A percentile compares a stretch with the other conserved stretches of the same genome.
These are phyloP conservation scores for Septoria petroselini DNA, from an alignment of 2,329 filamentous ascomycete species.

Conservation along the genomic window DNA sequence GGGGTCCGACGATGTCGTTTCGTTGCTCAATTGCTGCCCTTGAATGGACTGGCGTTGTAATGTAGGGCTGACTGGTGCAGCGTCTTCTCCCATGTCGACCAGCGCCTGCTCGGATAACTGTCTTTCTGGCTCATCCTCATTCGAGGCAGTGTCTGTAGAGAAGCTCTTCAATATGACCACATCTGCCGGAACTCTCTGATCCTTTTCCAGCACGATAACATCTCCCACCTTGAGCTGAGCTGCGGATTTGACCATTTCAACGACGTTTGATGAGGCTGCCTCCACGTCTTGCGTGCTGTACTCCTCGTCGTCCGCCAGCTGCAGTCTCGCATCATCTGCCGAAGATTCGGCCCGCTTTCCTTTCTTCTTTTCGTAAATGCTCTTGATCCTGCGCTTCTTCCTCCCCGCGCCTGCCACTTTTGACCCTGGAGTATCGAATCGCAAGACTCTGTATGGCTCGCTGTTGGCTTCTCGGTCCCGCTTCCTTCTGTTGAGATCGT, in stretches of 20 bases:
- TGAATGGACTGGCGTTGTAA: slow-evolving; percentile 29
- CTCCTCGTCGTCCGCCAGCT: slow-evolving; percentile 68
- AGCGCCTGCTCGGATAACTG: slow-evolving; percentile 24
- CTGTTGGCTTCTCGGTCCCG: slow-evolving; percentile 93
- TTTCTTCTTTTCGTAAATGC: slow-evolving; percentile 36
- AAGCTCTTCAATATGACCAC: slow-evolving; percentile 87
- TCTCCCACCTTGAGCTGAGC: slow-evolving; percentile 90
- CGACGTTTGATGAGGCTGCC: slow-evolving; percentile 38
- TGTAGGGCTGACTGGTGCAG: slow-evolving; percentile 22
- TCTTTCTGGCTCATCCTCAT: slow-evolving; percentile 37
- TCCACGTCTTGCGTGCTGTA: slow-evolving; percentile 47
- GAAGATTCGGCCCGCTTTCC: slow-evolving; percentile 33
- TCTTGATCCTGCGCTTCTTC: slow-evolving; percentile 35
- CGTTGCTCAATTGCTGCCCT: slow-evolving; percentile 29
- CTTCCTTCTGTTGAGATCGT: slow-evolving; percentile 81
- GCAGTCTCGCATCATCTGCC: slow-evolving; percentile 50
- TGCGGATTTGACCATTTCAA: slow-evolving; percentile 75
- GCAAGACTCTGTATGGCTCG: slow-evolving; percentile 76
- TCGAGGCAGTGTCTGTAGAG: slow-evolving; percentile 52
- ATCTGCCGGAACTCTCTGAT: slow-evolving; percentile 90
- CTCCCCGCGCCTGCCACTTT: slow-evolving; percentile 25
- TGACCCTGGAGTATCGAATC: slow-evolving; percentile 59
- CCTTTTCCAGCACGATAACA: slow-evolving; percentile 87
- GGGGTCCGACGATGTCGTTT: slow-evolving; percentile 37
- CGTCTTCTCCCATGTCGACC: slow-evolving; percentile 28